Percentiles rank a stretch among this genome's conserved stretches.
phyloP scores from a whole-genome alignment of 2,329 filamentous ascomycete species.

The Daldinia eschscholtzii region DNA sequence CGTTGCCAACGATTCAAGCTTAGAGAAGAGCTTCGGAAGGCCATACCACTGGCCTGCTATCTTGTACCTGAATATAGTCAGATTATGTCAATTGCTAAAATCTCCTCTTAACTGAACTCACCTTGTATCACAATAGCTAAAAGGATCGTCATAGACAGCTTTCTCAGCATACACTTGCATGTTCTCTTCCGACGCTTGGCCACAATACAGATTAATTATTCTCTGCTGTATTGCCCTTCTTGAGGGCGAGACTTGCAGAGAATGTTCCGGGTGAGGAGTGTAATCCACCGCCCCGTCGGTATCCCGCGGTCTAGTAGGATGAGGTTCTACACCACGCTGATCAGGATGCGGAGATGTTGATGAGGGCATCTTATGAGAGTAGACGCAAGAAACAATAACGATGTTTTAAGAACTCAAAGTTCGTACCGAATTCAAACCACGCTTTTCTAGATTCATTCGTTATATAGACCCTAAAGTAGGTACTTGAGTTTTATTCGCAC shows the following conservation, averaged over 20 bases:
- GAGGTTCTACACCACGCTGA: constrained; percentile 31
- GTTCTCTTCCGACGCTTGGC: constrained; percentile 61
- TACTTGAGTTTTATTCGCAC: not conserved
- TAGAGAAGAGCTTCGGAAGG: constrained; percentile 59
- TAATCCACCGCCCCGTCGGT: constrained; percentile 54
- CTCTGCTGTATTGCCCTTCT: constrained; percentile 57
- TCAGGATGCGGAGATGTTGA: constrained; percentile 36
- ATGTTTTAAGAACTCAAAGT: no score
- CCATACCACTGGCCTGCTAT: constrained; percentile 66
- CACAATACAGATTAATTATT: constrained; percentile 61
- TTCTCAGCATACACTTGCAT: constrained; percentile 63
- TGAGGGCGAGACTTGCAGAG: constrained; percentile 52
- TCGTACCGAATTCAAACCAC: no score
- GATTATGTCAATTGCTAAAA: not conserved
- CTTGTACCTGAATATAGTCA: constrained; percentile 50
- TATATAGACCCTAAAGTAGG: no score
- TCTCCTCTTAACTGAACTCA: constrained; percentile 44
- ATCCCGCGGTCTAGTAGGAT: constrained; percentile 36
- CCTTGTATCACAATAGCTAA: constrained; percentile 62
- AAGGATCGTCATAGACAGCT: constrained; percentile 62
- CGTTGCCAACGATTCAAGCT: constrained; percentile 56
- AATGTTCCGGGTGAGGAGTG: constrained; percentile 54
- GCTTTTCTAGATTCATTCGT: not conserved
- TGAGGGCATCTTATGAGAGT: constrained; percentile 25
- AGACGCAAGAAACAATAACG: not conserved